Conservation (phyloP, 345 rosid genomes). For the Psidium guajava region DNA sequence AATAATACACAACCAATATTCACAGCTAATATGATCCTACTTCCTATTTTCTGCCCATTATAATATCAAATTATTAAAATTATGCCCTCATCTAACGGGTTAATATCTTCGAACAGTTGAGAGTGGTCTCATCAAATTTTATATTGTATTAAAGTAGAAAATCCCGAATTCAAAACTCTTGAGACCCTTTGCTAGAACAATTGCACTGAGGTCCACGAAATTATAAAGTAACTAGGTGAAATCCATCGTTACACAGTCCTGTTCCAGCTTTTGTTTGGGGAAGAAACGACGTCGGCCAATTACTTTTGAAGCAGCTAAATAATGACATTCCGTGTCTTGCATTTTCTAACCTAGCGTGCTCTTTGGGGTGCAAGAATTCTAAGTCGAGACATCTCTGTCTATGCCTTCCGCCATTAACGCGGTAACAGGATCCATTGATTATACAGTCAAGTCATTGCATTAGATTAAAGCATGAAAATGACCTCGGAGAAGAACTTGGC, state of each 20-base stretch:
- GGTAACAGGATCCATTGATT: neutral
- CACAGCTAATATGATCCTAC: neutral
- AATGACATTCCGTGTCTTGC: neutral
- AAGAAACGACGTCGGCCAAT: neutral
- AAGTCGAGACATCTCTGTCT: neutral
- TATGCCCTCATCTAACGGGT: fast-evolving
- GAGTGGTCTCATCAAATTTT: neutral
- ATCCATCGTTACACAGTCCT: neutral
- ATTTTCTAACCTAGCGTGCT: neutral
- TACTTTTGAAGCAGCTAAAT: neutral
- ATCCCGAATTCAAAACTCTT: neutral
- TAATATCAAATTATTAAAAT: neutral
- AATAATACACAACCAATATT: neutral
- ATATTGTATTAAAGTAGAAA: fast-evolving
- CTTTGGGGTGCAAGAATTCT: neutral
- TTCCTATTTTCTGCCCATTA: no score
- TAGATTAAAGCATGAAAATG: neutral
- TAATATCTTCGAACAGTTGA: neutral
- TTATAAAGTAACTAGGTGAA: neutral
- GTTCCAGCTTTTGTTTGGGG: neutral
- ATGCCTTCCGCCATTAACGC: neutral
- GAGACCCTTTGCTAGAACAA: neutral
- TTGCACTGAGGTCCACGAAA: neutral
- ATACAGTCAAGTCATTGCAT: neutral
- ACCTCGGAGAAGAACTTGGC: neutral